Evolutionary conservation across 1,284 basidiomycete genomes (phyloP), one percentile per base, ranked within the genome.

Genomic region (Peniophora sp.): DNA sequence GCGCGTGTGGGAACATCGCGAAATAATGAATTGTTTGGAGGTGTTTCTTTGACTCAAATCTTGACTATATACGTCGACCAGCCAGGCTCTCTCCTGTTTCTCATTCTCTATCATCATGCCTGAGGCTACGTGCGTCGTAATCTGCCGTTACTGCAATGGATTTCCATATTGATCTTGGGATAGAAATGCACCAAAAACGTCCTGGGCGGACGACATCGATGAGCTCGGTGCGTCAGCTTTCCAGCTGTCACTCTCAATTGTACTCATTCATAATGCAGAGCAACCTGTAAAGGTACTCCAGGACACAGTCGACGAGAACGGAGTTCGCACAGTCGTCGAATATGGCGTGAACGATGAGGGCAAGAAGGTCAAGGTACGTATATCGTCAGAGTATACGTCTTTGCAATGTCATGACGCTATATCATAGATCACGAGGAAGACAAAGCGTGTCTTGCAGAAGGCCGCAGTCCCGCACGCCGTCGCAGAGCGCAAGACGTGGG

Each of bases 381-480:
- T 11, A 32, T 17, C 47, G 39, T 8, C 49, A 3, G 27, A 24
- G 24, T 46, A 23, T 10, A 15, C 12, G 17, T 32, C 27, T 32
- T 5, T 12, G 27, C 27, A 32, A 12, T 6, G 27, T 6, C 27
- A 12, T 32, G 5, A 32, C 22, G n/a, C 15, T 10, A 24, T 17
- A 5, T 15, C 55, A 5, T 54, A 93, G 90, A 83, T 93, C 57
- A 97, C 89, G 12, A 81, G 92, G 55, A 85, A 85, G 60, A 92
- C 89, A 62, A 91, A 90, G 68, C 81, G 94, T 47, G 89, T 86
- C 1, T 75, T 97, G 18, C 87, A 96, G 64, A 95, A 92, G 65
- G 85, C 89, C n/a, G 78, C 92, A 39, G 97, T 99, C 36, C 92
- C 95, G 57, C 93, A 96, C 63, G 78, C 81, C 18, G 93, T 97